These are phyloP conservation scores for Globisporangium cederbergense DNA, from an alignment of 352 stramenopile species.

Conservation along the genomic window DNA sequence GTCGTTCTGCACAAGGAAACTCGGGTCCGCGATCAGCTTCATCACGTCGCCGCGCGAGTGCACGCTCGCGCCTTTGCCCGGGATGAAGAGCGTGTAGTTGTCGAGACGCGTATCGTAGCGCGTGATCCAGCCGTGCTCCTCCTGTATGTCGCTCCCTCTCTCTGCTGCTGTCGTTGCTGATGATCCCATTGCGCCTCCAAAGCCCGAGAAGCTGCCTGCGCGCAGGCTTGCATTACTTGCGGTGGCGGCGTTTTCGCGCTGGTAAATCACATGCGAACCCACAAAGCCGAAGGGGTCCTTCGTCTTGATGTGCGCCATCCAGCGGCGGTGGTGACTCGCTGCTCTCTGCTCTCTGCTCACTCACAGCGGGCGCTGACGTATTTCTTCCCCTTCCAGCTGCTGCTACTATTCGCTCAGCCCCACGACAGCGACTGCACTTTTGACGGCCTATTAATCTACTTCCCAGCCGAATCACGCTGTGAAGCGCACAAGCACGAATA, in stretches of 20 bases:
- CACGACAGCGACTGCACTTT: background rate
- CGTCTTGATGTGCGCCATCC: conserved; percentile 31
- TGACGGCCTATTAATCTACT: background rate
- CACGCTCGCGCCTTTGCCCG: conserved; percentile 27
- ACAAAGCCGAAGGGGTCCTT: conserved; percentile 64
- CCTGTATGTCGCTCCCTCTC: conserved; percentile 4
- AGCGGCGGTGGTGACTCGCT: background rate
- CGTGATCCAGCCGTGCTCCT: conserved; percentile 68
- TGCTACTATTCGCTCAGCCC: background rate
- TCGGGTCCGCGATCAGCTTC: conserved; percentile 53
- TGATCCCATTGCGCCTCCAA: conserved; percentile 6
- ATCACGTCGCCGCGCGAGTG: conserved; percentile 55
- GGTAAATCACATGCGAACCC: conserved; percentile 51
- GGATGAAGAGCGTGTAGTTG: conserved; percentile 65
- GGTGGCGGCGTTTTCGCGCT: background rate
- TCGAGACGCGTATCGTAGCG: conserved; percentile 60
- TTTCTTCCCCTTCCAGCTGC: too few species aligned
- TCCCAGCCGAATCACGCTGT: background rate
- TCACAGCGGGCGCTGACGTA: background rate
- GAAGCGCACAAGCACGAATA: background rate
- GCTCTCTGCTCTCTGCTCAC: background rate
- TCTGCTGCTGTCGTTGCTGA: background rate
- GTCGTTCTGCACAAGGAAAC: conserved; percentile 46
- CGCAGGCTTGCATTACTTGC: background rate
- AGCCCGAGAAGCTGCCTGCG: background rate